Conservation (phyloP, 164 flowering plant species). For the Magnolia sinica region DNA sequence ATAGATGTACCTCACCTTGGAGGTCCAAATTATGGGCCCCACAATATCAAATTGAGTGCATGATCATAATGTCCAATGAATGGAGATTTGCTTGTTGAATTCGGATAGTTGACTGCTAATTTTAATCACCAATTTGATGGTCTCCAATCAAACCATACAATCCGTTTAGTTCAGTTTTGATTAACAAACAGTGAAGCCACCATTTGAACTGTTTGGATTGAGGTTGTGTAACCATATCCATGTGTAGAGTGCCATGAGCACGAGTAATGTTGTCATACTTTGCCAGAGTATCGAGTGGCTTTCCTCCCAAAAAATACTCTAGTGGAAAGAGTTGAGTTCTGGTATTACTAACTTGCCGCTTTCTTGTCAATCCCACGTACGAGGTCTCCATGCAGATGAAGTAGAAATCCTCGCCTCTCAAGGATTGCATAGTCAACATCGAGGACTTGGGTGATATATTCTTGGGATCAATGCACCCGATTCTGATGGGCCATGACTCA, state of each 20-base stretch:
- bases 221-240: background rate
- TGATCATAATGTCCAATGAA: background rate
- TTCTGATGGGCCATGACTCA: slow-evolving; percentile 65
- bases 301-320: too few relatives aligned
- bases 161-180: background rate
- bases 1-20: background rate
- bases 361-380: slow-evolving; percentile 25
- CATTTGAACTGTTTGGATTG: background rate
- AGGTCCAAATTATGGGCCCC: background rate
- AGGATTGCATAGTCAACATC: slow-evolving; percentile 48
- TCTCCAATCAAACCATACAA: background rate
- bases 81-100: background rate
- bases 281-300: too few relatives aligned
- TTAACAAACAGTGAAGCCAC: background rate
- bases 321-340: background rate
- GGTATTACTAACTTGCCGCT: slow-evolving; percentile 21
- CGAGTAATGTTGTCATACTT: background rate
- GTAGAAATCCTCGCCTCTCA: slow-evolving; percentile 53
- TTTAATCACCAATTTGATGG: background rate
- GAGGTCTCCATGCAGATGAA: slow-evolving; percentile 68
- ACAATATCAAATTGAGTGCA: background rate
- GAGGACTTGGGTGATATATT: slow-evolving; percentile 44
- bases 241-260: background rate
- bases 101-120: background rate
- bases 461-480: slow-evolving; percentile 63